Conservation (phyloP, 2,329 filamentous ascomycete genomes). For the Apiospora malaysiana region DNA sequence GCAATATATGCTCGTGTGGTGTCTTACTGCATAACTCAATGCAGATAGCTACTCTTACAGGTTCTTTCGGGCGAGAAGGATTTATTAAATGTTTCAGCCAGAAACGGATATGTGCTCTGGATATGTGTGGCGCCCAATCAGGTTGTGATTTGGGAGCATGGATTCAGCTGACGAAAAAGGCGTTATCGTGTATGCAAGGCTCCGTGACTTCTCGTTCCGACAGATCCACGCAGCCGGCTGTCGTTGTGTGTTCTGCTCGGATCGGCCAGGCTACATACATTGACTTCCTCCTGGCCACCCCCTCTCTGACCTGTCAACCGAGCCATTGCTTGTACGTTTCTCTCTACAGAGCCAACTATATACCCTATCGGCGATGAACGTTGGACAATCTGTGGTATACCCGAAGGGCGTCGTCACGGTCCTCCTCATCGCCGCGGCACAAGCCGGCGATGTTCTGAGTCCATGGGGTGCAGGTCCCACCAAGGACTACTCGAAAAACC, state of each 20-base stretch:
- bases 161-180: not conserved
- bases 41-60: too few species aligned
- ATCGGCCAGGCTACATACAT: not conserved
- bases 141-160: not conserved
- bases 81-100: not conserved
- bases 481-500: not conserved
- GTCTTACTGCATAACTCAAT: too few species aligned
- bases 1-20: too few species aligned
- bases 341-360: not conserved
- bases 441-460: not conserved
- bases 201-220: too few species aligned
- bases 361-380: not conserved
- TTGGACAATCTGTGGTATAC: not conserved
- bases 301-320: not conserved
- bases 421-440: not conserved
- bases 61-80: too few species aligned
- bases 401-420: not conserved
- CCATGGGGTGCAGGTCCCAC: not conserved
- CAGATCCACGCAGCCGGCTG: not conserved
- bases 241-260: not conserved
- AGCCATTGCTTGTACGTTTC: not conserved
- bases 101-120: not conserved
- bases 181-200: not conserved
- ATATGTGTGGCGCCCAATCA: not conserved
- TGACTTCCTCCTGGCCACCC: not conserved